Conservation (phyloP, 2,329 filamentous ascomycete genomes). For the Neonectria neomacrospora region DNA sequence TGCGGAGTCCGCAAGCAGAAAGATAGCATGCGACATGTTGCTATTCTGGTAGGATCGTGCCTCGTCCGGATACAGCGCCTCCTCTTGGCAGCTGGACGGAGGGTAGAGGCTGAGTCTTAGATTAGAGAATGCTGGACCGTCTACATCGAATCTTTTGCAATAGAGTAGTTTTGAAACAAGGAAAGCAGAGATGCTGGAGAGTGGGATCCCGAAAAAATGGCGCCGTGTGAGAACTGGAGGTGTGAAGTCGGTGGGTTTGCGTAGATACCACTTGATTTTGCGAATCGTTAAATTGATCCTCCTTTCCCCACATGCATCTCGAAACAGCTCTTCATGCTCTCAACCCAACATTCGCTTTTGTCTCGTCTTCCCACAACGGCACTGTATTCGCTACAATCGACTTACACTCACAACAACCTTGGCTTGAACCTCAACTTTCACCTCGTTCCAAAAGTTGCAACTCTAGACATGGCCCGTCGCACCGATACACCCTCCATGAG, state of each 20-base stretch:
- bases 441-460: background rate
- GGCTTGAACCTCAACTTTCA: background rate
- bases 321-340: background rate
- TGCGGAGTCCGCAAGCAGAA: background rate
- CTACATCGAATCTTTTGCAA: background rate
- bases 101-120: constrained; percentile 29
- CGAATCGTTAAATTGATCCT: constrained; percentile 26
- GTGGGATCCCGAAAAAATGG: background rate
- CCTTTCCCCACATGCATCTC: background rate
- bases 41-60: constrained; percentile 32
- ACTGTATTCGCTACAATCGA: constrained; percentile 23
- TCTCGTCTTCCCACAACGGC: background rate
- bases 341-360: constrained; percentile 33
- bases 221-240: background rate
- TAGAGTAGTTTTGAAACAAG: background rate
- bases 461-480: constrained; percentile 11
- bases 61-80: background rate
- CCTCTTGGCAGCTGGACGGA: constrained; percentile 13
- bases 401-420: background rate
- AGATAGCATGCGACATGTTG: constrained; percentile 35
- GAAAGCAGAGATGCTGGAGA: background rate
- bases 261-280: background rate
- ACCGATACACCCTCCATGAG: constrained; percentile 34
- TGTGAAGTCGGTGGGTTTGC: background rate
- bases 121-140: background rate